Evolutionary conservation across 805 yeast species (phyloP).

Genomic region (Wickerhamomyces kurtzmanii): DNA sequence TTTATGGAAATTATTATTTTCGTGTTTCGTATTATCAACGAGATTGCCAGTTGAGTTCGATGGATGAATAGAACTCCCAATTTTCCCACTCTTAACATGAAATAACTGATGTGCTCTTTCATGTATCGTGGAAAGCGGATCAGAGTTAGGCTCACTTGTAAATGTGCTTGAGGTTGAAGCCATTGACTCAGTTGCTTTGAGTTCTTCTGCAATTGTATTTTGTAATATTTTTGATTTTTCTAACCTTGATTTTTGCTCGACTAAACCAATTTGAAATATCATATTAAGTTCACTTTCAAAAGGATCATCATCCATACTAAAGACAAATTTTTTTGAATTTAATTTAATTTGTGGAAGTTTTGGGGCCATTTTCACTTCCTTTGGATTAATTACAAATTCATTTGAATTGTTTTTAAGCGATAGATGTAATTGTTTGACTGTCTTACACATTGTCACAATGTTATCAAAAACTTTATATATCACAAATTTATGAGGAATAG

Average conservation of each 20-base stretch:
- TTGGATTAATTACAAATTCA: constrained; percentile 27
- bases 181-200: constrained; percentile 5
- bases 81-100: no score
- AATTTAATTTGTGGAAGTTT: constrained; percentile 49
- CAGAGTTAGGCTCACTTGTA: no score
- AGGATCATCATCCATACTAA: constrained; percentile 81
- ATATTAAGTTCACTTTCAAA: constrained; percentile 68
- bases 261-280: constrained; percentile 52
- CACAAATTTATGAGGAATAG: constrained; percentile 65
- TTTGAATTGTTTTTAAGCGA: constrained; percentile 34
- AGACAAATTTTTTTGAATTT: constrained; percentile 42
- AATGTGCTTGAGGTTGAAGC: constrained; percentile 3
- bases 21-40: no score
- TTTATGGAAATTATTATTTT: background rate
- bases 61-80: no score
- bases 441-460: constrained; percentile 55
- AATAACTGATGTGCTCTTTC: no score
- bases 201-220: constrained; percentile 12
- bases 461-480: constrained; percentile 78
- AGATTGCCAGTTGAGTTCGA: no score
- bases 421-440: constrained; percentile 47
- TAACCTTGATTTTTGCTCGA: constrained; percentile 56
- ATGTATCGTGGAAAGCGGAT: no score
- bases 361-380: constrained; percentile 27
- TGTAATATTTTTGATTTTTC: constrained; percentile 38